phyloP scores from a whole-genome alignment of 345 rosid species.

The Pistacia vera region DNA sequence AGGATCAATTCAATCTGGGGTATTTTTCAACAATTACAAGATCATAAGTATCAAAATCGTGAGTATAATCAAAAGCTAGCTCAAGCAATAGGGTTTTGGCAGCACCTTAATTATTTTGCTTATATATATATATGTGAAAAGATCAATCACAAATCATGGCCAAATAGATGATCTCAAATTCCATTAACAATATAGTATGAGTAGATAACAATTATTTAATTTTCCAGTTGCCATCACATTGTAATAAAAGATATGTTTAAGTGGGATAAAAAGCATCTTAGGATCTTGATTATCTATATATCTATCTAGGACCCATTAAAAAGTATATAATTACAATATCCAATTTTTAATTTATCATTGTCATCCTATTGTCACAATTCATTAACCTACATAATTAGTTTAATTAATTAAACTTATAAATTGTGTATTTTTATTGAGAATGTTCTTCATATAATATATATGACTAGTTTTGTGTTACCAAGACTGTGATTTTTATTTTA shows the following conservation, averaged over 20 bases:
- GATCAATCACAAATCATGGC: not conserved
- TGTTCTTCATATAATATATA: not conserved
- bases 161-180: slow-evolving; percentile 11
- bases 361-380: slow-evolving; percentile 21
- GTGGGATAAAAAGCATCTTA: slow-evolving; percentile 16
- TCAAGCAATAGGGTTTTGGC: not conserved
- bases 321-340: slow-evolving; percentile 4
- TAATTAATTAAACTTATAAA: not conserved
- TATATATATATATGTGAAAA: no score
- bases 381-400: no score
- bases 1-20: not conserved
- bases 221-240: not conserved
- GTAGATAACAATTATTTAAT: slow-evolving; percentile 9
- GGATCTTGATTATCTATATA: slow-evolving; percentile 14
- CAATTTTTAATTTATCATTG: slow-evolving; percentile 2
- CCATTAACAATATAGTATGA: slow-evolving; percentile 21
- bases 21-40: not conserved
- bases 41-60: slow-evolving; percentile 3
- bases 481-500: not conserved
- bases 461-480: not conserved
- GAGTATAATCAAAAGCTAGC: not conserved
- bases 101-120: not conserved
- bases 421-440: slow-evolving; percentile 33
- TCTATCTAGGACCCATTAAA: slow-evolving; percentile 26
- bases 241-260: not conserved